A percentile compares a stretch with the other conserved stretches of the same genome.
phyloP scores from a whole-genome alignment of 805 yeast species.

The Lipomyces anomalus region DNA sequence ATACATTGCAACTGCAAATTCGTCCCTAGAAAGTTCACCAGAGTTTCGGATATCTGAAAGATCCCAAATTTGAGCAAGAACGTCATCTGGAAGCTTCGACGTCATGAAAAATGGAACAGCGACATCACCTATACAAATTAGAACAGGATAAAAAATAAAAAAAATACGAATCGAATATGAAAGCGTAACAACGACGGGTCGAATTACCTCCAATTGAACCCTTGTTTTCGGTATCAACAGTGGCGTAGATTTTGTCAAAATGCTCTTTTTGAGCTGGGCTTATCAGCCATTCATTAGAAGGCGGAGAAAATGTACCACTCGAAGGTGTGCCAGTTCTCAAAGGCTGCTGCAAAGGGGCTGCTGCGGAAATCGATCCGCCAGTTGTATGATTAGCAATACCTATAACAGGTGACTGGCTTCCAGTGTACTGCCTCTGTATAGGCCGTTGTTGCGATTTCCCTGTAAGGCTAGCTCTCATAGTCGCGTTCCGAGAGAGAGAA shows the following conservation, averaged over 20 bases:
- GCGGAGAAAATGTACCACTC: conserved; percentile 16
- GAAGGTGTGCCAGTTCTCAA: background rate
- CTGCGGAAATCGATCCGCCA: background rate
- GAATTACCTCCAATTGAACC: conserved; percentile 20
- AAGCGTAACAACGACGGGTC: background rate
- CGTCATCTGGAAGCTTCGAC: conserved; percentile 78
- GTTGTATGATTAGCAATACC: too few relatives aligned
- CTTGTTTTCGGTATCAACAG: conserved; percentile 46
- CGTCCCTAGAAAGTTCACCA: conserved; percentile 72
- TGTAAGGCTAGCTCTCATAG: background rate
- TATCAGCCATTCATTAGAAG: conserved; percentile 58
- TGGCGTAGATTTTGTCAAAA: conserved; percentile 72
- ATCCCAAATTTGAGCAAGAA: conserved; percentile 90
- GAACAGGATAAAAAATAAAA: background rate
- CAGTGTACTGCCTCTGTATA: conserved; percentile 27
- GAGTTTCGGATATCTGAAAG: conserved; percentile 82
- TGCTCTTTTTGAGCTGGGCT: conserved; percentile 65
- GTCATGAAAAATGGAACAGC: conserved; percentile 86
- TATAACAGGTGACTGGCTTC: background rate
- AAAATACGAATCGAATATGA: background rate
- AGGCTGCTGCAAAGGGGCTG: background rate
- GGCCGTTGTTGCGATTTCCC: conserved; percentile 9
- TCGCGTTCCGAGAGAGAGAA: conserved; percentile 10
- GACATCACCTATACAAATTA: conserved; percentile 47
- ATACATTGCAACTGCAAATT: conserved; percentile 90